Evolutionary conservation across 2,329 filamentous ascomycete species (phyloP).

Genomic region (Ceratocystis alfenasii): DNA sequence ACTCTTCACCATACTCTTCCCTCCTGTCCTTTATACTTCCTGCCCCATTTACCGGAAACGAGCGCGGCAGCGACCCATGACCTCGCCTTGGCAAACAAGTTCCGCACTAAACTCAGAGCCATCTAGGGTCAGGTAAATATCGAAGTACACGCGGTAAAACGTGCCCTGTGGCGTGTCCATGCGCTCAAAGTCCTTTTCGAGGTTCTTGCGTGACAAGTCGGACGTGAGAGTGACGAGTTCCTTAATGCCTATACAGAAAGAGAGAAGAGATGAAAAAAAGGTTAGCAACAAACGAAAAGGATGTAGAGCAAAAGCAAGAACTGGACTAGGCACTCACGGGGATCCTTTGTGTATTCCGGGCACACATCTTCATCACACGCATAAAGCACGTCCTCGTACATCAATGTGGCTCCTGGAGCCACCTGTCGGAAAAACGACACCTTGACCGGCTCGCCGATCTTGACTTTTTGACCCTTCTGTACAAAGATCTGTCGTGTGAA

Average conservation of each 20-base stretch:
- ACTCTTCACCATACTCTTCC: background rate
- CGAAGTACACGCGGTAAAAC: conserved; percentile 75
- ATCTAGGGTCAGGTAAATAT: conserved; percentile 84
- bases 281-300: background rate
- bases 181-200: conserved; percentile 97
- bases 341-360: conserved; percentile 98
- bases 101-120: conserved; percentile 97
- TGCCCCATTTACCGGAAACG: conserved; percentile 53
- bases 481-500: conserved; percentile 98
- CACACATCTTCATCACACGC: conserved; percentile 97
- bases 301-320: no score
- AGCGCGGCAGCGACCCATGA: conserved; percentile 93
- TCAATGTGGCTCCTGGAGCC: conserved; percentile 87
- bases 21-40: background rate
- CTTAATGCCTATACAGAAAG: conserved; percentile 66
- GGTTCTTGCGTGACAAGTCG: conserved; percentile 91
- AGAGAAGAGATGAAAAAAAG: background rate
- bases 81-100: conserved; percentile 96
- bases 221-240: conserved; percentile 96
- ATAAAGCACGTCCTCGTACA: conserved; percentile 98
- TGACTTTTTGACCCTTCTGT: conserved; percentile 95
- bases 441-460: conserved; percentile 98
- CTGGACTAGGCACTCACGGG: conserved; percentile 55
- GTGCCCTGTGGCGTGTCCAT: conserved; percentile 98
- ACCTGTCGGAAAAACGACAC: conserved; percentile 98